Conservation (phyloP, 2,329 filamentous ascomycete genomes). For the Botryotinia globosa region DNA sequence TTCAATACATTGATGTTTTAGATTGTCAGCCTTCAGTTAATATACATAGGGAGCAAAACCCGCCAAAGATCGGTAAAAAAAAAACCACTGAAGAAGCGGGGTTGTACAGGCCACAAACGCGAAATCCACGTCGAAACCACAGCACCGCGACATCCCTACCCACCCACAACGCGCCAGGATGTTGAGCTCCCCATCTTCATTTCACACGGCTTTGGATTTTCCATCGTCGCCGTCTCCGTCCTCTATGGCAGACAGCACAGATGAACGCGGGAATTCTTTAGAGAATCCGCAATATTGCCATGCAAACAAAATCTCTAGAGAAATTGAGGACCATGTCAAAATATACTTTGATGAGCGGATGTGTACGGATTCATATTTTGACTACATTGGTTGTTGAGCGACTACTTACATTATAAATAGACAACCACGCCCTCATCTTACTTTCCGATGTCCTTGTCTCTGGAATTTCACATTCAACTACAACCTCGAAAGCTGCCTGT, state of each 20-base stretch:
- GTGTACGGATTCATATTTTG: constrained; percentile 15
- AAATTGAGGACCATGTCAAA: constrained; percentile 14
- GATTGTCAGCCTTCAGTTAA: background rate
- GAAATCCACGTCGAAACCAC: background rate
- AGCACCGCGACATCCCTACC: background rate
- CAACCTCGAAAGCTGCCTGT: constrained; percentile 47
- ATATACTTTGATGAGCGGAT: constrained; percentile 18
- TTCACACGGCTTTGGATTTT: constrained; percentile 3
- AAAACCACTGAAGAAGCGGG: background rate
- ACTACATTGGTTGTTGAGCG: background rate
- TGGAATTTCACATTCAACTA: constrained; percentile 43
- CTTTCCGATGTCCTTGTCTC: constrained; percentile 61
- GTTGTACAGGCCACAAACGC: background rate
- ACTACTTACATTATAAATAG: constrained; percentile 38
- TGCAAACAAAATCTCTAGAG: constrained; percentile 5
- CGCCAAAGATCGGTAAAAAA: background rate
- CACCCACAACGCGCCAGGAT: background rate
- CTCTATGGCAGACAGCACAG: constrained; percentile 9
- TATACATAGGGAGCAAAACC: background rate
- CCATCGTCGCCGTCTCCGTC: background rate
- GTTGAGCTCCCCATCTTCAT: constrained; percentile 14
- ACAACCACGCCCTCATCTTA: constrained; percentile 58
- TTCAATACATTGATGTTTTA: background rate
- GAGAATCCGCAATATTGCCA: constrained; percentile 3
- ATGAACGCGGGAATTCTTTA: background rate